Base-by-base conservation (phyloP, 352 stramenopile species). In the Blastocystis sp. region DNA sequence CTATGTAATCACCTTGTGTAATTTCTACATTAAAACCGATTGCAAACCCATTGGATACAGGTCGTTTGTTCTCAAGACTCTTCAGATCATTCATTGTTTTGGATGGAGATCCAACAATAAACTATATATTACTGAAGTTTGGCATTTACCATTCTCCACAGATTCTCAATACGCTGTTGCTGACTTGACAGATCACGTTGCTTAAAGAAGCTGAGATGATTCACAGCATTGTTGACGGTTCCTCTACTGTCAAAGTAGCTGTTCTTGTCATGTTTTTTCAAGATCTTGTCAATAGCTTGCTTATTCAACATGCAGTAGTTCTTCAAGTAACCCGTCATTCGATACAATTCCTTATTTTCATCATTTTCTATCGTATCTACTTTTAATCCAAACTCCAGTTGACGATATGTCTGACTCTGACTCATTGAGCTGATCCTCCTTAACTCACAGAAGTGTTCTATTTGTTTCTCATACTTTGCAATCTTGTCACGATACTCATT, bases 231-330 rank as follows among this genome's bases (percentile, higher is more conserved):
- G 71, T 83, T 83, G 71, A 83, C 58, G 2, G 71, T 83, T 27
- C 71, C 71, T 37, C 71, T 52, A 63, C 71, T 83, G 0, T 63
- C 52, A 54, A 83, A 83, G 24, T 61, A 66, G 29, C 77, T 87
- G 42, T 78, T 74, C 46, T 87, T 87, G 49, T 87, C 77, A 54
- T 87, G 77, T 61, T 87, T 87, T 61, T 87, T 87, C 21, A 78
- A 35, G 29, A 87, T 87, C 56, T 87, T 87, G 65, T 87, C 77
- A 12, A 87, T 63, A 4, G 77, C 77, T 61, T 78, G 59, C 14
- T 77, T 87, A 27, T 87, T 87, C 21, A 87, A 54, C 65, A 87
- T 78, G 59, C 59, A 87, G 46, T 78, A 87, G 46, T 87, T 87
- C 77, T 87, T 87, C 49, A 87, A 46, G 43, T 87, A 87, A 0